Evolutionary conservation across 225 moss, liverwort and hornwort species (phyloP).

Genomic region (Bryoerythrophyllum caledonicum): DNA sequence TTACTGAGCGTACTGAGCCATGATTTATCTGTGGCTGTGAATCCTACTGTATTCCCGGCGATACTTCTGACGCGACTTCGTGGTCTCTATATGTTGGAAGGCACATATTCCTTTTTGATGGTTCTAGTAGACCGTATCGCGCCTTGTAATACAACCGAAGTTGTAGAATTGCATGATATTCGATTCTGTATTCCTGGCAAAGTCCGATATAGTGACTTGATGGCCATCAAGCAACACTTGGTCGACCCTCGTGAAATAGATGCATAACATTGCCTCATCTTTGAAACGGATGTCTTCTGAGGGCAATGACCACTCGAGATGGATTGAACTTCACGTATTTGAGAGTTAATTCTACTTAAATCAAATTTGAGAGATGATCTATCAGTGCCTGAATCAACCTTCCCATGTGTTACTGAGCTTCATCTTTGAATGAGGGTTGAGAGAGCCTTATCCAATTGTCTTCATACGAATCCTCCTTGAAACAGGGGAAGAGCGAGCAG

Average conservation of each 20-base stretch:
- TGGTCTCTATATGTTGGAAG: background rate
- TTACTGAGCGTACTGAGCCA: background rate
- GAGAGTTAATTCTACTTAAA: background rate
- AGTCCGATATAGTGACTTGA: background rate
- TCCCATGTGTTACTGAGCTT: background rate
- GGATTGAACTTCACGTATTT: background rate
- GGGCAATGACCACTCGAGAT: too few species aligned
- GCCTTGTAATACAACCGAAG: background rate
- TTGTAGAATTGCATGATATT: background rate
- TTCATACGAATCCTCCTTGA: background rate
- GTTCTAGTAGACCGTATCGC: background rate
- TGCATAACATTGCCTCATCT: background rate
- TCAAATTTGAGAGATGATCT: background rate
- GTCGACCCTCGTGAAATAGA: background rate
- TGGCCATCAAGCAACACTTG: background rate
- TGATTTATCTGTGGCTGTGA: background rate
- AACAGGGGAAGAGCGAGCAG: conserved; percentile 94
- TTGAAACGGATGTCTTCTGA: background rate
- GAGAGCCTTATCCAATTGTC: background rate
- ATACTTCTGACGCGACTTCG: background rate
- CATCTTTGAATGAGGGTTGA: background rate
- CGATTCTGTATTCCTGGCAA: too few species aligned
- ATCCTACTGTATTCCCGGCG: background rate
- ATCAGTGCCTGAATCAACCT: background rate
- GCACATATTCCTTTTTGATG: too few species aligned